Evolutionary conservation across 1,139 yeast genomes (phyloP), one percentile per base, ranked within the genome.

Genomic region (Saccharomyces hybrid): DNA sequence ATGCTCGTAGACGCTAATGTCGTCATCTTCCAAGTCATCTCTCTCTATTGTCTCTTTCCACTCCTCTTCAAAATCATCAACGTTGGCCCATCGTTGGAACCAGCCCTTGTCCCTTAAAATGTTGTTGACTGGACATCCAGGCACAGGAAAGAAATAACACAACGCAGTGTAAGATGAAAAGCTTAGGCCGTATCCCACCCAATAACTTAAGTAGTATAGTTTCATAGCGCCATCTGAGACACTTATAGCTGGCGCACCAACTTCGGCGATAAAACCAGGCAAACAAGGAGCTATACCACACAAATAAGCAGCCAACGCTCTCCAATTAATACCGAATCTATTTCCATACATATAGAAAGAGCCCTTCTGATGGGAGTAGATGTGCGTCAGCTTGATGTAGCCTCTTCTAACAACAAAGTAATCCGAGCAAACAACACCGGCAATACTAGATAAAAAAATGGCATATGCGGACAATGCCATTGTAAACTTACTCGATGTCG

Each of bases 261-360:
- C 82, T 4, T 85, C 90, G 57, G 96, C 96, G 28, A 87, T 95
- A 63, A 89, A 89, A 2, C 97, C 97, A 42, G 86, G 89, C 63
- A 89, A 83, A 66, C 88, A 89, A 52, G 95, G 95, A 52, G 84
- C 74, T 54, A 88, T 82, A 58, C 95, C 95, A 63, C 85, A 76
- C 56, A 86, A 69, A 68, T 86, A 86, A 1, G 91, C 89, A 34
- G 74, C 81, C 56, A 79, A 78, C 0, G 89, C 91, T 66, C 96
- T 80, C 95, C 95, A 88, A 68, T 89, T 88, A 69, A 81, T 64
- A 44, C 97, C 97, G 53, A 72, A 67, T 48, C 70, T 73, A 72
- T 80, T 82, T 47, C 66, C 66, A 67, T 76, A 88, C 72, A 78
- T 77, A 73, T 89, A 89, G 52, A 74, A 72, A 48, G 81, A 73